Base-by-base conservation (phyloP, 495 filamentous ascomycete genomes). In the Lindgomyces ingoldianus region DNA sequence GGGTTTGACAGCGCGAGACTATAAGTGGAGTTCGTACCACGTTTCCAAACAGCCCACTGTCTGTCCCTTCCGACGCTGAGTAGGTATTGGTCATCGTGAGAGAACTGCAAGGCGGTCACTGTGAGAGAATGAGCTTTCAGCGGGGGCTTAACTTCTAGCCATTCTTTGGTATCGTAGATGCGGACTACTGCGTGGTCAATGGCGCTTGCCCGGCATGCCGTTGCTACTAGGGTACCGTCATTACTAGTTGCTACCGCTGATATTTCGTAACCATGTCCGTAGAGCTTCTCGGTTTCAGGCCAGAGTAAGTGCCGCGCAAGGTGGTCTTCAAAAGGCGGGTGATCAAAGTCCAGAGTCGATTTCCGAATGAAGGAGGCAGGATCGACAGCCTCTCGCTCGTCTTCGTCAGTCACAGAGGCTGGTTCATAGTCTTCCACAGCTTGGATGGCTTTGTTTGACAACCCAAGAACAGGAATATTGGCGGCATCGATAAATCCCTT, bases 251-350 rank as follows among this genome's bases (percentile, higher is more conserved):
- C 89, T 22, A 96, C 84, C 10, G 90, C 87, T 21, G 92, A 95
- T 42, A 99, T 94, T 74, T 99, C 94, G 78, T 96, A 96, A n/a
- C 94, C 94, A 76, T 99, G 94, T 4, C 94, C 94, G 74, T 99
- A 99, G 4, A 99, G 84, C 75, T 99, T 99, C 73, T 98, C 94
- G 42, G 84, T 85, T 67, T 99, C 94, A 0, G 94, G 94, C 91
- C 91, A 99, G 25, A 99, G 82, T 2, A 93, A 96, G 70, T 96
- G 87, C 8, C 94, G 86, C 30, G 90, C 86, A 14, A 99, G 84
- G 58, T 89, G 86, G 68, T 98, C 93, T 73, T 99, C 94, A 18
- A 91, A 78, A 1, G 94, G 93, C 21, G 95, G 95, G 64, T 89
- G 83, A 41, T 81, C 74, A 55, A 85, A 78, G 39, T 78, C 73